These are phyloP conservation scores for Amauroascus verrucosus DNA, from an alignment of 2,329 filamentous ascomycete species.

Conservation along the genomic window DNA sequence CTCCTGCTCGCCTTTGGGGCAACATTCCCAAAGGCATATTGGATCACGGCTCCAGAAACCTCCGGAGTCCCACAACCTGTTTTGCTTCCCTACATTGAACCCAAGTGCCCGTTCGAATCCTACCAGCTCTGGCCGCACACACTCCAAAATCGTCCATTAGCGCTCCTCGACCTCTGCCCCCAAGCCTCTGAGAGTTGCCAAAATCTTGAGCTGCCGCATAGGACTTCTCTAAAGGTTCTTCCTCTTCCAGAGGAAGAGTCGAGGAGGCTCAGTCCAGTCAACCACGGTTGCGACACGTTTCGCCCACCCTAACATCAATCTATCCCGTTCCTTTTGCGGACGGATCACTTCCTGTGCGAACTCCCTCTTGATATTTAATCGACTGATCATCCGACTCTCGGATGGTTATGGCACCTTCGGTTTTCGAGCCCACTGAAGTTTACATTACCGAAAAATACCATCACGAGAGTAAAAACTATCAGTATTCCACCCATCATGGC, in stretches of 20 bases:
- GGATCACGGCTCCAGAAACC: conserved; percentile 34
- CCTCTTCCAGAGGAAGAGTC: conserved; percentile 99
- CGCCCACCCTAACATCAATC: conserved; percentile 76
- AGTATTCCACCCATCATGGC: conserved; percentile 32
- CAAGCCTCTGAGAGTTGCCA: conserved; percentile 44
- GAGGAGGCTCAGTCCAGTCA: conserved; percentile 93
- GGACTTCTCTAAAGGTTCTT: conserved; percentile 96
- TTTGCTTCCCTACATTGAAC: conserved; percentile 8
- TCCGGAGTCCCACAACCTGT: conserved; percentile 10
- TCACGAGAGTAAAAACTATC: conserved; percentile 24
- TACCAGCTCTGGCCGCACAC: conserved; percentile 13
- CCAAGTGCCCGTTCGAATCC: conserved; percentile 6
- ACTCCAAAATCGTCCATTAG: conserved; percentile 3
- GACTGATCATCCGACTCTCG: conserved; percentile 14
- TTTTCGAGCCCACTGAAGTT: conserved; percentile 45
- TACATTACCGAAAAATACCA: conserved; percentile 26
- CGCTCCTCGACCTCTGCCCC: conserved; percentile 20
- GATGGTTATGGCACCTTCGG: conserved; percentile 64
- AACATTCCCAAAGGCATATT: conserved; percentile 29
- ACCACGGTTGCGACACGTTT: conserved; percentile 82
- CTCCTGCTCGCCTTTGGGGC: conserved; percentile 30
- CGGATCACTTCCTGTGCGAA: no score
- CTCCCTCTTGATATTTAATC: conserved; percentile 3
- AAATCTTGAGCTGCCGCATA: conserved; percentile 97
- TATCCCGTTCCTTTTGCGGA: conserved; percentile 13